Conservation (phyloP, 495 filamentous ascomycete species). For the Penicillium cinerascens region DNA sequence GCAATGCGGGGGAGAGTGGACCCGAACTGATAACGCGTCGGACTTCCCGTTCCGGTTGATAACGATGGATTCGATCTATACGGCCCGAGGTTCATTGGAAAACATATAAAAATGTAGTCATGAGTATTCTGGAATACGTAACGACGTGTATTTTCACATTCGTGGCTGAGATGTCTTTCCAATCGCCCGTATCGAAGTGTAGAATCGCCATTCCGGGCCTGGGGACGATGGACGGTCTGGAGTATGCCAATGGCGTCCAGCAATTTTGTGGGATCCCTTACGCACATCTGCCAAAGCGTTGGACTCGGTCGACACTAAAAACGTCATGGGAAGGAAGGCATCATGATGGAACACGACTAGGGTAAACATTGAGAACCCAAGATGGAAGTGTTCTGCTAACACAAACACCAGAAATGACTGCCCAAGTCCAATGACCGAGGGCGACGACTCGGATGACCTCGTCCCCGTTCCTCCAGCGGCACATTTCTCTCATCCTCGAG, state of each 20-base stretch:
- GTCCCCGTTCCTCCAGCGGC: constrained; percentile 23
- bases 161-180: constrained; percentile 22
- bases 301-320: constrained; percentile 26
- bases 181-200: constrained; percentile 21
- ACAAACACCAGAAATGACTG: constrained; percentile 18
- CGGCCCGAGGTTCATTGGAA: not conserved
- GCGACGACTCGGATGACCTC: constrained; percentile 23
- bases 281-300: constrained; percentile 24
- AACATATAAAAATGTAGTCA: not conserved
- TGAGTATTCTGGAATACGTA: not conserved
- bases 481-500: constrained; percentile 13
- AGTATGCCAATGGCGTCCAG: constrained; percentile 26
- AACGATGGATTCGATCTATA: not conserved
- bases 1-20: constrained; percentile 13
- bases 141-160: not conserved
- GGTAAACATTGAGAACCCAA: constrained; percentile 8
- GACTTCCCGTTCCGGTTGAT: constrained; percentile 15
- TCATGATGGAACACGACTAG: constrained; percentile 28
- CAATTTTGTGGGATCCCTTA: constrained; percentile 34
- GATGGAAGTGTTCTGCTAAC: not conserved
- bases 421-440: constrained; percentile 23
- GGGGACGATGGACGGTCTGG: constrained; percentile 22
- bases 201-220: constrained; percentile 15
- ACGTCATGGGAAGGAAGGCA: constrained; percentile 16
- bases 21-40: constrained; percentile 15